phyloP scores from a whole-genome alignment of 306 rosid species.

The Casuarina cunninghamiana region DNA sequence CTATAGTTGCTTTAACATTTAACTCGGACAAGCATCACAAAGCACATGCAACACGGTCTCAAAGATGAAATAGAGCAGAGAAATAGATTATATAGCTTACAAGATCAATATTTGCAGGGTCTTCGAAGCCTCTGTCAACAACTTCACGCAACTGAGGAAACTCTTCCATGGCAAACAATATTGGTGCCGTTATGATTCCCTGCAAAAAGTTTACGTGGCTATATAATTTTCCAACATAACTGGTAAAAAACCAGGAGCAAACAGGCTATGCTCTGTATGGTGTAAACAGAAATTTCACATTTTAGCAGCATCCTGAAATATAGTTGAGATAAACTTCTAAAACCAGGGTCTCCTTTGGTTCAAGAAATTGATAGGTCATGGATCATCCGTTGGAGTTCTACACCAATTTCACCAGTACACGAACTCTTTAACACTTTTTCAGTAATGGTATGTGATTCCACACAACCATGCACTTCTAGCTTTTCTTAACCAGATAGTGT shows the following conservation, averaged over 20 bases:
- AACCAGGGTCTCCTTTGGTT: too few species aligned
- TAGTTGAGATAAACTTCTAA: neutral
- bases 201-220: constrained; percentile 32
- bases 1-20: neutral
- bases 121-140: constrained; percentile 72
- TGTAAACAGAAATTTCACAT: neutral
- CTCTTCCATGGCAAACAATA: constrained; percentile 95
- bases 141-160: constrained; percentile 76
- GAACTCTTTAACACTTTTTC: neutral
- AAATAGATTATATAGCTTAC: constrained; percentile 51
- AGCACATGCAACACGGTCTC: constrained; percentile 1
- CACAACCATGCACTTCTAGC: neutral
- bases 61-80: neutral
- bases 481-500: neutral
- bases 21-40: constrained; percentile 6
- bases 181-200: constrained; percentile 95
- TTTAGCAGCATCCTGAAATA: neutral
- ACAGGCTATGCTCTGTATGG: neutral
- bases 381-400: too few species aligned
- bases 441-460: neutral
- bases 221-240: neutral
- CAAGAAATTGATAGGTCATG: too few species aligned
- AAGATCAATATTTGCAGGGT: constrained; percentile 63
- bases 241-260: neutral
- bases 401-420: constrained; percentile 25